phyloP scores from a whole-genome alignment of 2,329 filamentous ascomycete species.

The Mollisia scopiformis region DNA sequence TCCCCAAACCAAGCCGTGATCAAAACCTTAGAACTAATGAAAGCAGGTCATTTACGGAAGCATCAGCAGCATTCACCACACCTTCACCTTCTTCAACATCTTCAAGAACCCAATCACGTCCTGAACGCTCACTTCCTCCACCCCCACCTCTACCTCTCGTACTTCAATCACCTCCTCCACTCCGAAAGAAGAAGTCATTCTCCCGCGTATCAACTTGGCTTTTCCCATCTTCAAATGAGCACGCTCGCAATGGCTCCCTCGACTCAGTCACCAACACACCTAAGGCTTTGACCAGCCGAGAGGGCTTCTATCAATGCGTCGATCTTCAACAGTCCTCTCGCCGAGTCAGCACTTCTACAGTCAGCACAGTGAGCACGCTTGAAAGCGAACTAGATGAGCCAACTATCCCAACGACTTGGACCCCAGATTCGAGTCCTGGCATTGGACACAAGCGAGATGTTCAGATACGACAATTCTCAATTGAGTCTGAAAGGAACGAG shows the following conservation, averaged over 20 bases:
- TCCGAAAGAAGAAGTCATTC: slow-evolving; percentile 70
- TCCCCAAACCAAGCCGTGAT: background rate
- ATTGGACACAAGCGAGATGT: slow-evolving; percentile 14
- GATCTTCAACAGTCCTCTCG: slow-evolving; percentile 30
- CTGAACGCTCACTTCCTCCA: slow-evolving; percentile 21
- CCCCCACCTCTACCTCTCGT: slow-evolving; percentile 61
- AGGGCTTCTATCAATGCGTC: slow-evolving; percentile 64
- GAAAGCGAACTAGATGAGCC: slow-evolving; percentile 45
- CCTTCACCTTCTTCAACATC: slow-evolving; percentile 17
- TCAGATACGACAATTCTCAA: slow-evolving; percentile 13
- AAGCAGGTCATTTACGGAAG: slow-evolving; percentile 32
- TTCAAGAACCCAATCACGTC: slow-evolving; percentile 10
- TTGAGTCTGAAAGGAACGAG: slow-evolving; percentile 22
- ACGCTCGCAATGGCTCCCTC: slow-evolving; percentile 44
- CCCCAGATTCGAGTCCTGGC: slow-evolving; percentile 41
- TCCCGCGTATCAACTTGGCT: slow-evolving; percentile 64
- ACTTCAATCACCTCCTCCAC: slow-evolving; percentile 48
- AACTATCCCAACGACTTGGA: slow-evolving; percentile 52
- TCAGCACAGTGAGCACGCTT: slow-evolving; percentile 54
- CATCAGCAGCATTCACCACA: slow-evolving; percentile 31
- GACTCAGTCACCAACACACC: slow-evolving; percentile 60
- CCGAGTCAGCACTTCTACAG: slow-evolving; percentile 33
- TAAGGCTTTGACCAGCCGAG: slow-evolving; percentile 50
- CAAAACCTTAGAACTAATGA: background rate
- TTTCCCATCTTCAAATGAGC: slow-evolving; percentile 43